phyloP scores from a whole-genome alignment of 2,329 filamentous ascomycete genomes.

The Aureobasidium namibiae region DNA sequence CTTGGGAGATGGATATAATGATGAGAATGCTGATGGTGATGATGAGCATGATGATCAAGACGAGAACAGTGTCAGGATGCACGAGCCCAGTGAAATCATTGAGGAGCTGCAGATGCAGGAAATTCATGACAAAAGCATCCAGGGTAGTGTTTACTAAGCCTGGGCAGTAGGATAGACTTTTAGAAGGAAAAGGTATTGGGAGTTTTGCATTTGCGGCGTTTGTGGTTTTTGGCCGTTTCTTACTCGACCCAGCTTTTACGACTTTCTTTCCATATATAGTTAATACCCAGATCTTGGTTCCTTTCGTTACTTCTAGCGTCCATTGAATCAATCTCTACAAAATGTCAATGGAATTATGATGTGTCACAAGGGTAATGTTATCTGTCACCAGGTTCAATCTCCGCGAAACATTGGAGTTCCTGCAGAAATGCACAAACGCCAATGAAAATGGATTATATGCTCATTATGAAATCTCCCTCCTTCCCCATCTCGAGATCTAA shows the following conservation, averaged over 20 bases:
- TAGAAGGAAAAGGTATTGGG: neutral
- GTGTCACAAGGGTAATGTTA: too few species aligned
- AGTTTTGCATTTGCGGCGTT: neutral
- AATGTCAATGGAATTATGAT: too few species aligned
- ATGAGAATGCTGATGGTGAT: conserved; percentile 17
- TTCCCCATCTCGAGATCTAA: neutral
- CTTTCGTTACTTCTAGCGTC: too few species aligned
- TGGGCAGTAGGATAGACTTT: neutral
- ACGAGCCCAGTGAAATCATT: conserved; percentile 7
- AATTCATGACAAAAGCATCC: conserved; percentile 22
- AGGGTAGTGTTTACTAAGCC: conserved; percentile 25
- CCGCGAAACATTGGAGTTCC: too few species aligned
- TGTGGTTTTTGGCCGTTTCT: neutral
- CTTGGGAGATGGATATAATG: conserved; percentile 35
- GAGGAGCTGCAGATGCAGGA: conserved; percentile 19
- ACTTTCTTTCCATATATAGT: too few species aligned
- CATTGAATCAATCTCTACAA: too few species aligned
- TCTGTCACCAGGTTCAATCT: too few species aligned
- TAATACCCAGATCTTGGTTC: too few species aligned
- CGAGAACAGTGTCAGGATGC: neutral
- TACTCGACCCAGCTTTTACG: too few species aligned
- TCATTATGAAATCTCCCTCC: neutral
- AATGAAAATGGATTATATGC: too few species aligned
- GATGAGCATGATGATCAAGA: conserved; percentile 12
- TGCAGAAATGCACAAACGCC: too few species aligned